Evolutionary conservation across 495 filamentous ascomycete genomes (phyloP).

Genomic region (Neurospora discreta): DNA sequence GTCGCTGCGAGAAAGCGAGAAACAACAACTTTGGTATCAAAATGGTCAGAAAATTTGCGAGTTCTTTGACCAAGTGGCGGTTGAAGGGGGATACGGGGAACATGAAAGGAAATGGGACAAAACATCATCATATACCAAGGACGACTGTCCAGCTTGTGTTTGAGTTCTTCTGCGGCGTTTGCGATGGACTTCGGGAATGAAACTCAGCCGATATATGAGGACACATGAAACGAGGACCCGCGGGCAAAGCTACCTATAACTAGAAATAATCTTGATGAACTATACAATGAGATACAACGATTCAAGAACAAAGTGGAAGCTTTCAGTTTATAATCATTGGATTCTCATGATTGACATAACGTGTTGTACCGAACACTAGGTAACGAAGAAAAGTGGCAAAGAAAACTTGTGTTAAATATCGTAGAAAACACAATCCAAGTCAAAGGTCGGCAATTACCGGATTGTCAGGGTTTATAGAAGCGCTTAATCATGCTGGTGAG

Average conservation of each 20-base stretch:
- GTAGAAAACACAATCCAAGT: neutral
- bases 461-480: neutral
- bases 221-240: too few relatives aligned
- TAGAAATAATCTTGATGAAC: neutral
- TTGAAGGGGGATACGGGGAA: neutral
- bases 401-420: too few relatives aligned
- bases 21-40: neutral
- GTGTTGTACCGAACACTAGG: neutral
- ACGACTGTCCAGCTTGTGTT: neutral
- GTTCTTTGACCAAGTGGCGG: neutral
- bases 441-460: neutral
- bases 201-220: neutral
- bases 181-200: neutral
- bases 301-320: neutral
- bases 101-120: neutral
- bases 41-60: neutral
- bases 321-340: neutral
- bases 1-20: neutral
- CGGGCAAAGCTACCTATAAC: neutral
- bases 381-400: neutral
- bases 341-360: neutral
- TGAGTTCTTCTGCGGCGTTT: neutral
- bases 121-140: neutral
- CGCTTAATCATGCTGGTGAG: neutral
- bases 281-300: neutral